phyloP scores from a whole-genome alignment of 108 stramenopile species.

The Pseudonitzschia delicatissima region DNA sequence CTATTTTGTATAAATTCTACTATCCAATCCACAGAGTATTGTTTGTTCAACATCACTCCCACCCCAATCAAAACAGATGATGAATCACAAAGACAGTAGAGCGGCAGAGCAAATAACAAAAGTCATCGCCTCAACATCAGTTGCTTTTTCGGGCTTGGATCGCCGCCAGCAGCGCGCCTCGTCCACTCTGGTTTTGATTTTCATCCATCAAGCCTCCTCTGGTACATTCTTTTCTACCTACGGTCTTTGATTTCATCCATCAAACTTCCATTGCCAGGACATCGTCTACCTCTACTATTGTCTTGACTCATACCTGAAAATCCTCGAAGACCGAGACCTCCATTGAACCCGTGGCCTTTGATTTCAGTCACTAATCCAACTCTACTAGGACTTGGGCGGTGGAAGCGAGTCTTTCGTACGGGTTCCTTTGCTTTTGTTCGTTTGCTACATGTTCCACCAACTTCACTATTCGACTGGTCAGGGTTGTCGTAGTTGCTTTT shows the following conservation, averaged over 20 bases:
- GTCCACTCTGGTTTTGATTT: no score
- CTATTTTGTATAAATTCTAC: no score
- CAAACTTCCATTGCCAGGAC: neutral
- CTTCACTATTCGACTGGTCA: neutral
- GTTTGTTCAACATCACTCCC: no score
- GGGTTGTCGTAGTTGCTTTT: neutral
- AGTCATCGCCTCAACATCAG: neutral
- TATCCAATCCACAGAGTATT: no score
- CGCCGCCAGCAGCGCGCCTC: slow-evolving; percentile 20
- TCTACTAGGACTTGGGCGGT: neutral
- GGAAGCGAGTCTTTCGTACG: neutral
- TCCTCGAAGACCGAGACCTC: no score
- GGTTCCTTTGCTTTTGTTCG: neutral
- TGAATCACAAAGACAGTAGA: no score
- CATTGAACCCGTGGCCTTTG: slow-evolving; percentile 17
- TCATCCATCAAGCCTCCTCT: neutral
- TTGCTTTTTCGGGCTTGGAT: slow-evolving; percentile 8
- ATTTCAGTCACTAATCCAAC: neutral
- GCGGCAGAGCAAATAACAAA: no score
- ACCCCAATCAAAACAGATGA: no score
- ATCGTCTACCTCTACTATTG: slow-evolving; percentile 6
- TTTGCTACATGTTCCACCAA: neutral
- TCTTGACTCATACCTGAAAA: no score
- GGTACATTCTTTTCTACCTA: neutral
- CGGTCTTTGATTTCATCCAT: neutral